Evolutionary conservation across 257 asterid species (phyloP).

Genomic region (Solanum commersonii): DNA sequence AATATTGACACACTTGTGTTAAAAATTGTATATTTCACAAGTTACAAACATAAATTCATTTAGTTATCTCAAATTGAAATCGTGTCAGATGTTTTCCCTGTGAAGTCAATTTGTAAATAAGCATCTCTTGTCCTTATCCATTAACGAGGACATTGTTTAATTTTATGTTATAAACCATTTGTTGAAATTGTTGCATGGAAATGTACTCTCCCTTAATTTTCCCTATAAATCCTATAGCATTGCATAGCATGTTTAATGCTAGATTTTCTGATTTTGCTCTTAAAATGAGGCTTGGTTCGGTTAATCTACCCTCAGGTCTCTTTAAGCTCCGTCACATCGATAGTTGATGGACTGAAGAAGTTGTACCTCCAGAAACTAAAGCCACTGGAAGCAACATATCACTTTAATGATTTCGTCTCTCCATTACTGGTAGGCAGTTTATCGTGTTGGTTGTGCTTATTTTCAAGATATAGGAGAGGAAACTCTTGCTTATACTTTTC

Average conservation of each 20-base stretch:
- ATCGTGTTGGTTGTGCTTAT: neutral
- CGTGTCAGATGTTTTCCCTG: neutral
- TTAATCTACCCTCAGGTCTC: conserved; percentile 41
- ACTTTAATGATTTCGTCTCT: conserved; percentile 81
- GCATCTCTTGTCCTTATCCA: neutral
- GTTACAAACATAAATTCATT: neutral
- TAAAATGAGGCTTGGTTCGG: neutral
- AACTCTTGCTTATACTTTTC: neutral
- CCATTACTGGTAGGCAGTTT: conserved; percentile 58
- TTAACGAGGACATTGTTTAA: neutral
- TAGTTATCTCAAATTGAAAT: neutral
- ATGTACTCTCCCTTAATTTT: neutral
- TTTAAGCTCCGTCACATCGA: conserved; percentile 75
- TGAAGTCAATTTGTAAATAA: neutral
- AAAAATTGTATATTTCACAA: neutral
- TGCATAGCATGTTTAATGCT: neutral
- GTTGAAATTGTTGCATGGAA: neutral
- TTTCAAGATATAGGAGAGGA: neutral
- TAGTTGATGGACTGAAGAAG: conserved; percentile 89
- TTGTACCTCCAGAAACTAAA: conserved; percentile 79
- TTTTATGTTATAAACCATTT: neutral
- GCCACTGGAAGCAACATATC: conserved; percentile 79
- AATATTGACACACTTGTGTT: neutral
- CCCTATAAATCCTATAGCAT: neutral
- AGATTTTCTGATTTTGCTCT: neutral